Conservation (phyloP, 257 asterid genomes). For the Phtheirospermum japonicum region DNA sequence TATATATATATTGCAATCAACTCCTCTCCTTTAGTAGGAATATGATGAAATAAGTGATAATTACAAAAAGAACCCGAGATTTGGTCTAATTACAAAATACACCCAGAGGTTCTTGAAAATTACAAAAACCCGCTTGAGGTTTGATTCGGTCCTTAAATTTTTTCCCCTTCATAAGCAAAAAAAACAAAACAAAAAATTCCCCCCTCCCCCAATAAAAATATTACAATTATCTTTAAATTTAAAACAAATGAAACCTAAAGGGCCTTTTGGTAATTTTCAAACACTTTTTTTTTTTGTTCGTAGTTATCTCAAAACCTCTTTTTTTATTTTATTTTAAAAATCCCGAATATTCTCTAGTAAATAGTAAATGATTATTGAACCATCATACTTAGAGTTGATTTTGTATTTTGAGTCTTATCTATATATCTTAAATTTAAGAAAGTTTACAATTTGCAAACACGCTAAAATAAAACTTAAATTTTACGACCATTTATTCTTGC, state of each 20-base stretch:
- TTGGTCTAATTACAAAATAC: too few species aligned
- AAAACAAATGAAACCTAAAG: background rate
- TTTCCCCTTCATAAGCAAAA: background rate
- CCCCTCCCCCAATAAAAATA: background rate
- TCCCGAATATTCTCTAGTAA: too few species aligned
- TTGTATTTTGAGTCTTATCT: background rate
- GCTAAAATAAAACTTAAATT: too few species aligned
- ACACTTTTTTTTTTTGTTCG: too few species aligned
- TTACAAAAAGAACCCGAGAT: background rate
- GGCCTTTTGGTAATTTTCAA: too few species aligned
- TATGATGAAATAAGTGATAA: background rate
- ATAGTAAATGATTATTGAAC: too few species aligned
- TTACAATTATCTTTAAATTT: background rate
- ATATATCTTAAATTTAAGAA: too few species aligned
- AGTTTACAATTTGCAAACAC: background rate
- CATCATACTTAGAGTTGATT: background rate
- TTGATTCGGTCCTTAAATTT: background rate
- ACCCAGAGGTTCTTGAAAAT: background rate
- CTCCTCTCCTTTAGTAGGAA: constrained; percentile 8
- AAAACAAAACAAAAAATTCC: too few species aligned
- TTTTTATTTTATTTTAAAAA: too few species aligned
- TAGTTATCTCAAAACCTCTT: too few species aligned
- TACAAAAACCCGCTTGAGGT: background rate
- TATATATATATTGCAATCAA: constrained; percentile 13
- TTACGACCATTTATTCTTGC: too few species aligned